Percentiles rank a stretch among this genome's conserved stretches.
Conservation (phyloP, 169 alveolate species). For the Cryptosporidium parvum region DNA sequence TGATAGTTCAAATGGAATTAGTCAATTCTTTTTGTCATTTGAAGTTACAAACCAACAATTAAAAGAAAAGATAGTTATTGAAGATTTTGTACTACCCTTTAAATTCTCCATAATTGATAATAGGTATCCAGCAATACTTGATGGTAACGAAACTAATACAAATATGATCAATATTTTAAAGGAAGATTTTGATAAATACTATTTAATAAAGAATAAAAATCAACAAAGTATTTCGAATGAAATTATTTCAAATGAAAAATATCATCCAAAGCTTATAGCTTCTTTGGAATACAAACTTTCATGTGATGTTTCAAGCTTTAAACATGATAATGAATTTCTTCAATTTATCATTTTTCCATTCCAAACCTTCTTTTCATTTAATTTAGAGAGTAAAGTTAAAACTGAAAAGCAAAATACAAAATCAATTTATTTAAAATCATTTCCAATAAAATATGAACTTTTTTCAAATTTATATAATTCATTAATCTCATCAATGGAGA, state of each 20-base stretch:
- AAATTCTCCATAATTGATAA: neutral
- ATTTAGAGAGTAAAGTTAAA: neutral
- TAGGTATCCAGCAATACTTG: neutral
- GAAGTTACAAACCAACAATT: constrained; percentile 24
- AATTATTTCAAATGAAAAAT: neutral
- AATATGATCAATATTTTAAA: constrained; percentile 7
- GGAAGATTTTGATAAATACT: constrained; percentile 6
- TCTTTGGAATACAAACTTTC: constrained; percentile 31
- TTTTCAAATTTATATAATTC: neutral
- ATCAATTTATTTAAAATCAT: constrained; percentile 24
- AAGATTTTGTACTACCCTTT: constrained; percentile 12
- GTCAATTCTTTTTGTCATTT: neutral
- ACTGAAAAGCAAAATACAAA: neutral
- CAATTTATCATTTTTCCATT: constrained; percentile 30
- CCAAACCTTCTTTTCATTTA: constrained; percentile 15
- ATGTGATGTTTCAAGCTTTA: neutral
- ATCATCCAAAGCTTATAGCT: constrained; percentile 1
- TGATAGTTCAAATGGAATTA: neutral
- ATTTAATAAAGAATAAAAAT: neutral
- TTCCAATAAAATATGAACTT: constrained; percentile 34
- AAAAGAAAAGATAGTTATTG: constrained; percentile 21
- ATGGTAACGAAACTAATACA: constrained; percentile 43
- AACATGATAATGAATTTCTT: constrained; percentile 6
- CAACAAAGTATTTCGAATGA: neutral
- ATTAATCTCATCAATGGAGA: neutral